Evolutionary conservation across 139 green algal species (phyloP).

Genomic region (Volvox reticuliferus): DNA sequence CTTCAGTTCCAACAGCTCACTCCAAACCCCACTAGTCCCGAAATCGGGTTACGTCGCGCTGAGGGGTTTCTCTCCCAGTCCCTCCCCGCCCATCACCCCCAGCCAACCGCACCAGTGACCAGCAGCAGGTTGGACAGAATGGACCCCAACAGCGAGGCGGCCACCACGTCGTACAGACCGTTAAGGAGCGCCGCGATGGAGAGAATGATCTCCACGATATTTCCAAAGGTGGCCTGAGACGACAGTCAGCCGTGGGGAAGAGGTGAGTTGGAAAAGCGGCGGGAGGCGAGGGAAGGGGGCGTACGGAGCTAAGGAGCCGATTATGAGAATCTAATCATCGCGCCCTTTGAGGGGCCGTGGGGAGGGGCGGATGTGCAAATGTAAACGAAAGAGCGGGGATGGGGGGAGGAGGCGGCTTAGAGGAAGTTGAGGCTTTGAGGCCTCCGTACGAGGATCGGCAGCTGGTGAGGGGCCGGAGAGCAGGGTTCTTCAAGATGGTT

Average conservation of each 20-base stretch:
- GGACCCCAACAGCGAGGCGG: slow-evolving; percentile 85
- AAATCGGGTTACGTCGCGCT: too few relatives aligned
- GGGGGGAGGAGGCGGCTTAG: too few relatives aligned
- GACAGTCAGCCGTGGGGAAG: neutral
- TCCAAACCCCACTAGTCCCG: neutral
- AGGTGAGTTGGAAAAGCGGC: neutral
- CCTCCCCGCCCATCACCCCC: neutral
- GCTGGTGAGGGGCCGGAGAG: too few relatives aligned
- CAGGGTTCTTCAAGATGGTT: too few relatives aligned
- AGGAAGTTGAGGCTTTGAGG: too few relatives aligned
- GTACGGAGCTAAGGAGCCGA: too few relatives aligned
- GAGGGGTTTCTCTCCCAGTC: too few relatives aligned
- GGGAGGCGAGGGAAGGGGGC: neutral
- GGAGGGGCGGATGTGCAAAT: too few relatives aligned
- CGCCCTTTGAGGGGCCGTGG: too few relatives aligned
- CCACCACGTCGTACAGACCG: slow-evolving; percentile 86
- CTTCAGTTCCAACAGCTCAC: neutral
- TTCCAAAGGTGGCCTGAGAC: slow-evolving; percentile 92
- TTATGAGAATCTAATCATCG: too few relatives aligned
- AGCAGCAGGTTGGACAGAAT: slow-evolving; percentile 94
- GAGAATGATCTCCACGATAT: slow-evolving; percentile 96
- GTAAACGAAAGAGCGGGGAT: too few relatives aligned
- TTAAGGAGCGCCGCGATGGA: slow-evolving; percentile 81
- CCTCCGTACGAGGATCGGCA: too few relatives aligned
- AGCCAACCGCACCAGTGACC: slow-evolving; percentile 75